A percentile compares a stretch with the other conserved stretches of the same genome.
Evolutionary conservation across 768 basidiomycete genomes (phyloP).

Genomic region (Agaricus bisporus): DNA sequence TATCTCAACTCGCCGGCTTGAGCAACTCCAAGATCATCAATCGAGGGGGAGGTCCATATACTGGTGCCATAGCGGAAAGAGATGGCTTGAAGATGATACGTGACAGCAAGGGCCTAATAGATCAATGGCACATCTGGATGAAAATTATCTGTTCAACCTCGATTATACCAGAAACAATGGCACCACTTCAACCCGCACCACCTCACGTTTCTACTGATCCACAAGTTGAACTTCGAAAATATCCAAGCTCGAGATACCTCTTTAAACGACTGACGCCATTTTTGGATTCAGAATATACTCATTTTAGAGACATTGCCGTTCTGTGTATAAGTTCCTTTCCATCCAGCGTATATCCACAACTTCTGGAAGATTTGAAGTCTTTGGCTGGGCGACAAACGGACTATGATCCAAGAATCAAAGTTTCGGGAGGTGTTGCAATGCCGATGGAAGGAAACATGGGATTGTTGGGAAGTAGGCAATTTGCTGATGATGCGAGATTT

Average conservation of each 20-base stretch:
- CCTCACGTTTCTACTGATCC: conserved; percentile 31
- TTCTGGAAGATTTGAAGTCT: conserved; percentile 78
- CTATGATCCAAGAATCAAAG: conserved; percentile 57
- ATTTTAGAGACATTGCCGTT: conserved; percentile 83
- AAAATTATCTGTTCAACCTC: conserved; percentile 84
- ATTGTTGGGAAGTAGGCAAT: conserved; percentile 44
- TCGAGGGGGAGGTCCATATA: conserved; percentile 42
- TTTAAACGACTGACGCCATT: conserved; percentile 85
- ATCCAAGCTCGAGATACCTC: conserved; percentile 75
- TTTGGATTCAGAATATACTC: conserved; percentile 77
- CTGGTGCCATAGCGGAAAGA: conserved; percentile 41
- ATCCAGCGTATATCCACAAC: conserved; percentile 64
- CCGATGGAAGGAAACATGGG: conserved; percentile 32
- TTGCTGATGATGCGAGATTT: conserved; percentile 54
- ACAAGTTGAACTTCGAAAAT: conserved; percentile 74
- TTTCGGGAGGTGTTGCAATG: conserved; percentile 21
- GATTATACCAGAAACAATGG: conserved; percentile 55
- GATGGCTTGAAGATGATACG: conserved; percentile 46
- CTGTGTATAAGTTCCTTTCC: conserved; percentile 87
- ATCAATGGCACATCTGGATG: conserved; percentile 83
- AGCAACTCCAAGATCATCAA: conserved; percentile 26
- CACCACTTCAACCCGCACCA: conserved; percentile 36
- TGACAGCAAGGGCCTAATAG: conserved; percentile 54
- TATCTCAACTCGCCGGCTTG: conserved; percentile 70
- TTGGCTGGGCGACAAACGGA: conserved; percentile 81